Evolutionary conservation across 352 stramenopile genomes (phyloP).

Genomic region (Globisporangium barbulae): DNA sequence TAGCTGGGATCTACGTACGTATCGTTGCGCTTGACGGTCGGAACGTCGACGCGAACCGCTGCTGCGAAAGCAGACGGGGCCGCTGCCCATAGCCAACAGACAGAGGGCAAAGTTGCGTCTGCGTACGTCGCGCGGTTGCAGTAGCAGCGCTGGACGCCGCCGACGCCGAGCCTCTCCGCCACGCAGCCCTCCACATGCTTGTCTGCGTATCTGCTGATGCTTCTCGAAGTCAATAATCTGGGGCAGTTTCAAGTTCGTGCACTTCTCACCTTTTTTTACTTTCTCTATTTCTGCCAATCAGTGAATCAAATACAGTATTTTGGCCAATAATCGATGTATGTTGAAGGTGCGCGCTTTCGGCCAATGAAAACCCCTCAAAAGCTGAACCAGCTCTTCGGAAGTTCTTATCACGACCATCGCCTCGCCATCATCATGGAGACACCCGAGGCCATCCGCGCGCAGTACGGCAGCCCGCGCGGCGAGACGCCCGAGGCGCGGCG

Average conservation of each 20-base stretch:
- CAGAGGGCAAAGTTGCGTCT: neutral
- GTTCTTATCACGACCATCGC: too few relatives aligned
- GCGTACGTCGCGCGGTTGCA: neutral
- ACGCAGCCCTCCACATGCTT: conserved; percentile 14
- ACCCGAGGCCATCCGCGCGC: conserved; percentile 44
- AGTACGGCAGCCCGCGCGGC: conserved; percentile 38
- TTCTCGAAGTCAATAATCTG: conserved; percentile 4
- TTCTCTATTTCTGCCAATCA: conserved; percentile 5
- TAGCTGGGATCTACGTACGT: conserved; percentile 7
- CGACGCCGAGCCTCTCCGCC: conserved; percentile 1
- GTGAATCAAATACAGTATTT: neutral
- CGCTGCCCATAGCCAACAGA: neutral
- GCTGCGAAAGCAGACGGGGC: neutral
- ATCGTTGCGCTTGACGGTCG: neutral
- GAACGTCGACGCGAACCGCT: conserved; percentile 8
- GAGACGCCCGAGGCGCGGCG: conserved; percentile 50
- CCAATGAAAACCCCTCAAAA: neutral
- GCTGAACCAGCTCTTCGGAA: neutral
- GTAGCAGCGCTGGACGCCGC: neutral
- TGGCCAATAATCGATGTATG: neutral
- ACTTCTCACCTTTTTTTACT: neutral
- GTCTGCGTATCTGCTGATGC: neutral
- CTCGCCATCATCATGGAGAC: conserved; percentile 23
- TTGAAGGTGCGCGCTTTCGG: neutral
- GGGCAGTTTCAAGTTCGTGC: neutral